Evolutionary conservation across 805 yeast genomes (phyloP), one percentile per base, ranked within the genome.

Genomic region (Metschnikowia lochheadii): DNA sequence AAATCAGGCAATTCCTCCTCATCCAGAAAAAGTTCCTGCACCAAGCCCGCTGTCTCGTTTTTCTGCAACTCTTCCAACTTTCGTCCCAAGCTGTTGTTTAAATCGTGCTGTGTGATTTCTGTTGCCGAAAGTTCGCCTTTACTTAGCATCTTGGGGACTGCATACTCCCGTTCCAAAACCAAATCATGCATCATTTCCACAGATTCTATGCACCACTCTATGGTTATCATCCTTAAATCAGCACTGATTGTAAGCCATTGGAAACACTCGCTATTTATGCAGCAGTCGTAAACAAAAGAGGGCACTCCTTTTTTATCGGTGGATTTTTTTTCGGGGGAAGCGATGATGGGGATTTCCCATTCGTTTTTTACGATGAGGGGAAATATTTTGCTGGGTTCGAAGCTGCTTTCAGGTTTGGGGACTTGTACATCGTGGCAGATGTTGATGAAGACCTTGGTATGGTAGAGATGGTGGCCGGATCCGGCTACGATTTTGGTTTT

Each of bases 321-420:
- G 41, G 78, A 85, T 11, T 83, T 62, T 49, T 76, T 63, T 44
- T 78, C 79, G 0, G 77, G 73, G 0, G 92, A 82, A 0, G 88
- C 81, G 1, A 87, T 77, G 2, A 91, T 81, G 1, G 97, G 97
- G 1, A 89, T 84, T 52, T 86, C 90, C 96, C 96, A 90, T 60
- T 85, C 75, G 59, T 83, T 83, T 35, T 80, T 81, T 66, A 83
- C 79, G 20, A 86, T 83, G 46, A 81, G 65, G 0, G 85, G 83
- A 58, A 83, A 83, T 2, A 88, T 81, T 2, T 70, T 64, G 36
- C 71, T 76, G 3, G 89, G 83, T 35, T 78, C 75, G 59, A 84
- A 86, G 13, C 65, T 78, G 21, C 55, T 52, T 1, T 59, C 53
- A 0, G 96, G 96, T 23, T 71, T 60, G 3, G 95, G 96, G 0